Conservation (phyloP, 1,139 yeast genomes). For the Pichia sp. region DNA sequence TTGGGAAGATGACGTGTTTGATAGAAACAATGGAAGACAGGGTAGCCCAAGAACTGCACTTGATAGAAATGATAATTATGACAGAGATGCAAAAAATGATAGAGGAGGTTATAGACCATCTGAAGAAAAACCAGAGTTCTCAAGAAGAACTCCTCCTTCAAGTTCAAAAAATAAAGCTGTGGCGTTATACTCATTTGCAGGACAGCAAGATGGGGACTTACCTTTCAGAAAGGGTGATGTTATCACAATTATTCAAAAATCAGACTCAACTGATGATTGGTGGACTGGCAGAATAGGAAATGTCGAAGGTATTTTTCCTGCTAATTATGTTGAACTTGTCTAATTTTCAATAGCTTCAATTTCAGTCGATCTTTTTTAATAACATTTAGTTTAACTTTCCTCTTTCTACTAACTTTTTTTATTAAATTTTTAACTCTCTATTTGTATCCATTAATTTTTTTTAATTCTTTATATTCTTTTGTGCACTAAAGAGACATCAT, state of each 20-base stretch:
- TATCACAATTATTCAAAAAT: constrained; percentile 78
- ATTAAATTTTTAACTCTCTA: too few relatives aligned
- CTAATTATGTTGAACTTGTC: constrained; percentile 86
- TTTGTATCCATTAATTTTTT: too few relatives aligned
- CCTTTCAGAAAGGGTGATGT: constrained; percentile 93
- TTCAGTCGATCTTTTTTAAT: too few relatives aligned
- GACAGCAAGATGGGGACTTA: constrained; percentile 87
- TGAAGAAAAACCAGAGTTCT: constrained; percentile 47
- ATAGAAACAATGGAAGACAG: constrained; percentile 31
- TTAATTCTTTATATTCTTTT: too few relatives aligned
- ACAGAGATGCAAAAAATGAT: constrained; percentile 9
- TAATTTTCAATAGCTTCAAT: constrained; percentile 27
- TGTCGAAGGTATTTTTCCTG: constrained; percentile 89
- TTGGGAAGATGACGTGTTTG: constrained; percentile 87
- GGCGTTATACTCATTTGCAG: constrained; percentile 82
- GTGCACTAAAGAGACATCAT: too few relatives aligned
- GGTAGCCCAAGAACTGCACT: constrained; percentile 7
- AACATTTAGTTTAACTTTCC: not conserved
- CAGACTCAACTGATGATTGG: constrained; percentile 92
- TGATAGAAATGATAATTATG: constrained; percentile 2
- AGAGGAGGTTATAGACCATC: constrained; percentile 34
- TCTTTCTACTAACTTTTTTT: not conserved
- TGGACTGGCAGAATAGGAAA: constrained; percentile 94
- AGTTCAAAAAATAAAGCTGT: constrained; percentile 65
- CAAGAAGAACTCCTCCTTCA: constrained; percentile 29